These are phyloP conservation scores for Blastobotrys illinoisensis DNA, from an alignment of 1,139 yeast genomes.

Conservation along the genomic window DNA sequence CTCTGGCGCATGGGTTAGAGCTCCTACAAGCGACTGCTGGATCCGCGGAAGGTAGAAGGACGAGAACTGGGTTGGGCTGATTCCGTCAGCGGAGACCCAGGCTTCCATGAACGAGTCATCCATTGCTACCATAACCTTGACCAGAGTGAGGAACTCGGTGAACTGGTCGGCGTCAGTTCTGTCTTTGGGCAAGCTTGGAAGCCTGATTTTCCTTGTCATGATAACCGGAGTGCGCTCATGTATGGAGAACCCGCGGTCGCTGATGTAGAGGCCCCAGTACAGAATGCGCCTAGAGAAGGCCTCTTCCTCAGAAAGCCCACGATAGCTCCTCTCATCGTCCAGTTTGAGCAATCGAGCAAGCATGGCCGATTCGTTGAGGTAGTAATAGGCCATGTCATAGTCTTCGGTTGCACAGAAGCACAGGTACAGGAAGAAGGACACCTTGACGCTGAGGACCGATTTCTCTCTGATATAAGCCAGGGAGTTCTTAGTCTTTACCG, in stretches of 20 bases:
- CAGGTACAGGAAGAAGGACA: constrained; percentile 14
- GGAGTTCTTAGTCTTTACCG: constrained; percentile 12
- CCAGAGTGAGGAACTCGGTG: constrained; percentile 13
- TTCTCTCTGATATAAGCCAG: constrained; percentile 8
- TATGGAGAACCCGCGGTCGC: constrained; percentile 16
- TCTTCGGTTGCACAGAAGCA: constrained; percentile 14
- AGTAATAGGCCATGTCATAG: constrained; percentile 14
- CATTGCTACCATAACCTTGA: constrained; percentile 14
- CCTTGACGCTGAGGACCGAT: constrained; percentile 4
- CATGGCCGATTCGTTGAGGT: constrained; percentile 14
- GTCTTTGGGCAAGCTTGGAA: constrained; percentile 6
- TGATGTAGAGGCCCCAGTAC: constrained; percentile 16
- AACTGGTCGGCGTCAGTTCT: not conserved
- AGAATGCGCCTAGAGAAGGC: constrained; percentile 13
- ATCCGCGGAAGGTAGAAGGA: constrained; percentile 4
- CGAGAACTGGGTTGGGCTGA: not conserved
- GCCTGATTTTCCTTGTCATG: constrained; percentile 9
- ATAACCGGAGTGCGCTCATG: constrained; percentile 15
- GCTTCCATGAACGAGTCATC: constrained; percentile 14
- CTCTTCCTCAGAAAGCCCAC: constrained; percentile 6
- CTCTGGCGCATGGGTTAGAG: constrained; percentile 8
- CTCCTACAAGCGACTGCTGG: constrained; percentile 10
- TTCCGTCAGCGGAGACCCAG: constrained; percentile 7
- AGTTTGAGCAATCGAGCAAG: constrained; percentile 12
- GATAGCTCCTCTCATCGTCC: constrained; percentile 12